Conservation (phyloP, 805 yeast species). For the Saturnispora sekii region DNA sequence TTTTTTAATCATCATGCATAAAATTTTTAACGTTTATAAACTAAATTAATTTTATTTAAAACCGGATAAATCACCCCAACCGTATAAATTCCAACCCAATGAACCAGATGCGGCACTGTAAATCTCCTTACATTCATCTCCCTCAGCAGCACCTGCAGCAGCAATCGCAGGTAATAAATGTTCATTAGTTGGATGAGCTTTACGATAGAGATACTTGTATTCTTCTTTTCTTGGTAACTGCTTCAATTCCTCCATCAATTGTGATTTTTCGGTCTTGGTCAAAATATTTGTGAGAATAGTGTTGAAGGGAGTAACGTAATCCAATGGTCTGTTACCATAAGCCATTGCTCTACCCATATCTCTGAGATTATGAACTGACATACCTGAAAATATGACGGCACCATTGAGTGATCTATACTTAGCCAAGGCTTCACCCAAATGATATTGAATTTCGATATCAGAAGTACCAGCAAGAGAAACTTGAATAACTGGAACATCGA, state of each 20-base stretch:
- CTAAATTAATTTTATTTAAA: not conserved
- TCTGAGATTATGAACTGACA: slow-evolving; percentile 68
- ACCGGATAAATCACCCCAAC: slow-evolving; percentile 24
- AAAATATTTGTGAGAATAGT: slow-evolving; percentile 34
- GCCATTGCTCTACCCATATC: slow-evolving; percentile 34
- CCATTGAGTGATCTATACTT: slow-evolving; percentile 44
- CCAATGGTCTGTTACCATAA: slow-evolving; percentile 19
- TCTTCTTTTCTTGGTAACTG: slow-evolving; percentile 21
- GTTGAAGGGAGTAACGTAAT: slow-evolving; percentile 49
- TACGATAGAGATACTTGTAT: slow-evolving; percentile 25
- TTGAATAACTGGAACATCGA: slow-evolving; percentile 41
- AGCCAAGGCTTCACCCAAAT: slow-evolving; percentile 47
- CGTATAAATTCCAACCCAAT: slow-evolving; percentile 65
- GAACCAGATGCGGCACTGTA: slow-evolving; percentile 36
- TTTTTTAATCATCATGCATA: too few species aligned
- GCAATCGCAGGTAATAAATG: slow-evolving; percentile 63
- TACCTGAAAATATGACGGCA: slow-evolving; percentile 57
- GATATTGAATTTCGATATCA: slow-evolving; percentile 35
- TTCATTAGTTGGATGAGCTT: slow-evolving; percentile 70
- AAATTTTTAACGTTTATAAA: too few species aligned
- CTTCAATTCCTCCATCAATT: slow-evolving; percentile 30
- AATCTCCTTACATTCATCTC: slow-evolving; percentile 34
- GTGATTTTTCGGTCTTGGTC: slow-evolving; percentile 18
- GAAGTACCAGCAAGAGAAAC: slow-evolving; percentile 37
- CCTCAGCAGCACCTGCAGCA: slow-evolving; percentile 45